Evolutionary conservation across 768 basidiomycete species (phyloP).

Genomic region (Auricularia cornea): DNA sequence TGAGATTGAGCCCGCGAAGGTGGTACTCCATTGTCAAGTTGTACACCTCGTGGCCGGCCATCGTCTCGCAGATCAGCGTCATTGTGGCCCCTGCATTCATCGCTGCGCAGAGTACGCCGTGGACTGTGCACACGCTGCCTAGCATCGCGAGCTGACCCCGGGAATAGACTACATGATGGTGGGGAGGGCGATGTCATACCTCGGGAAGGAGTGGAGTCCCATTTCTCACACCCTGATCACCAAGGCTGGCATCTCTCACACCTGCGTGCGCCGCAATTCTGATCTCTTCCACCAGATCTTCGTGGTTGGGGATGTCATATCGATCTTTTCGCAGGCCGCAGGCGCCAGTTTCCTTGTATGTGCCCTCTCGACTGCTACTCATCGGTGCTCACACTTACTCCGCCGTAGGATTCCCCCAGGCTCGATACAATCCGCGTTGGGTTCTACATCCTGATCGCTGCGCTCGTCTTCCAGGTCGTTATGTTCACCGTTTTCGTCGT

Average conservation of each 20-base stretch:
- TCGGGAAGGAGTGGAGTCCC: conserved; percentile 1
- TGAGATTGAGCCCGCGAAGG: not conserved
- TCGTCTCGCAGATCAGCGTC: conserved; percentile 4
- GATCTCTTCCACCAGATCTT: not conserved
- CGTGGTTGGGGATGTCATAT: conserved; percentile 1
- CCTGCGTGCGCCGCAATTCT: not conserved
- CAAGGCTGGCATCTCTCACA: not conserved
- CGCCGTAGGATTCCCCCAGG: not conserved
- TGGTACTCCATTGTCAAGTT: not conserved
- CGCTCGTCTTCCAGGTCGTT: not conserved
- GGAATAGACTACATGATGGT: conserved; percentile 3
- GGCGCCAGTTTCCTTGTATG: not conserved
- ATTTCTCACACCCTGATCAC: conserved; percentile 5
- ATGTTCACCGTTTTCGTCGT: conserved; percentile 2
- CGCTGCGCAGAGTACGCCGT: not conserved
- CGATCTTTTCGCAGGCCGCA: not conserved
- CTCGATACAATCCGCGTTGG: not conserved
- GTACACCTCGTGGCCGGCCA: not conserved
- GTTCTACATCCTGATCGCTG: conserved; percentile 3
- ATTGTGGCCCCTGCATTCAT: conserved; percentile 4
- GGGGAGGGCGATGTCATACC: conserved; percentile 3
- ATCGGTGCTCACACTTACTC: not conserved
- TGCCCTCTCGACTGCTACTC: not conserved
- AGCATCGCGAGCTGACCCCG: not conserved
- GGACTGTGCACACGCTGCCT: not conserved